phyloP scores from a whole-genome alignment of 768 basidiomycete genomes.

The Collybia sordida region DNA sequence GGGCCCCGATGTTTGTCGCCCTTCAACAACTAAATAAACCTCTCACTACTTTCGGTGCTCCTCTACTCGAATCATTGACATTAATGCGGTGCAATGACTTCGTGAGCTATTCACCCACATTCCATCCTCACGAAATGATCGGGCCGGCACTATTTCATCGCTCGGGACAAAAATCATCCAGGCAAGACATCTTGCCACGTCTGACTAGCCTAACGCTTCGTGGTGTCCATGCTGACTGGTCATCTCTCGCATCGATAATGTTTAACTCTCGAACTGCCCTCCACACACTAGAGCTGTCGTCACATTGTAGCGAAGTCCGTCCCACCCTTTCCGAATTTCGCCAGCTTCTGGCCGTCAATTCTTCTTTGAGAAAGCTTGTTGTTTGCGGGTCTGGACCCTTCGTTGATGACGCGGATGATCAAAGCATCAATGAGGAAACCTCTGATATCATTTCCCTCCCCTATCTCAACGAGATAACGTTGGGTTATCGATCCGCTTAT shows the following conservation, averaged over 20 bases:
- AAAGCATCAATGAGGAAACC: slow-evolving; percentile 15
- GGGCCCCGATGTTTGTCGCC: slow-evolving; percentile 57
- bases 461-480: slow-evolving; percentile 32
- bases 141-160: slow-evolving; percentile 32
- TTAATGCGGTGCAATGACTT: slow-evolving; percentile 65
- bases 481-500: slow-evolving; percentile 43
- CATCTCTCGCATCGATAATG: slow-evolving; percentile 31
- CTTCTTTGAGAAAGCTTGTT: slow-evolving; percentile 39
- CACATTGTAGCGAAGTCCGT: slow-evolving; percentile 53
- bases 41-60: slow-evolving; percentile 33
- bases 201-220: slow-evolving; percentile 49
- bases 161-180: slow-evolving; percentile 14
- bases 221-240: slow-evolving; percentile 61
- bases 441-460: slow-evolving; percentile 34
- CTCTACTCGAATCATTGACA: slow-evolving; percentile 46
- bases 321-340: slow-evolving; percentile 45
- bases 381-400: slow-evolving; percentile 49
- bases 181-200: slow-evolving; percentile 33
- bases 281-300: slow-evolving; percentile 46
- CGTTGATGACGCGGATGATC: slow-evolving; percentile 21
- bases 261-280: slow-evolving; percentile 42
- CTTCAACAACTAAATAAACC: slow-evolving; percentile 42
- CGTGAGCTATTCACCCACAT: slow-evolving; percentile 41
- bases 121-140: slow-evolving; percentile 40
- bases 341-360: slow-evolving; percentile 38